Percentiles rank a stretch among this genome's conserved stretches.
phyloP scores from a whole-genome alignment of 2,329 filamentous ascomycete genomes.

The Beauveria medogensis region DNA sequence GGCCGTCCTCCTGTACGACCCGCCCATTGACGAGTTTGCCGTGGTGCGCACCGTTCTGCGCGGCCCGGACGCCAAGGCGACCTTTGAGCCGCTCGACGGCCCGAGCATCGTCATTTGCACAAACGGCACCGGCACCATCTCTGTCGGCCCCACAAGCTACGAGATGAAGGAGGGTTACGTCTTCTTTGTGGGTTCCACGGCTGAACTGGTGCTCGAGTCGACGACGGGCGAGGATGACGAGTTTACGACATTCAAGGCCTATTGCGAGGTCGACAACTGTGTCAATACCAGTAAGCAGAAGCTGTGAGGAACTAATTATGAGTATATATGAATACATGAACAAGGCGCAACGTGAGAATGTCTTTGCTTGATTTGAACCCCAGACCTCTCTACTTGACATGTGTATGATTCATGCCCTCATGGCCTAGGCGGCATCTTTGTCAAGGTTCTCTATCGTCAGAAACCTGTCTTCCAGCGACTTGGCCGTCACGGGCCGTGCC shows the following conservation, averaged over 20 bases:
- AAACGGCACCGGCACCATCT: constrained; percentile 70
- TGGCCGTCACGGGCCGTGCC: background rate
- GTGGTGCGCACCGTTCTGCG: constrained; percentile 76
- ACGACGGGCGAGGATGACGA: constrained; percentile 47
- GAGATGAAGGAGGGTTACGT: constrained; percentile 66
- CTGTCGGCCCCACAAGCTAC: constrained; percentile 73
- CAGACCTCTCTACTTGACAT: no score
- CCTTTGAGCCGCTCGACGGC: constrained; percentile 78
- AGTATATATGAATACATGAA: background rate
- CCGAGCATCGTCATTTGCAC: constrained; percentile 94
- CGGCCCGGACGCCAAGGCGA: constrained; percentile 66
- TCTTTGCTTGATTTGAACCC: no score
- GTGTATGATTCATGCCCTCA: background rate
- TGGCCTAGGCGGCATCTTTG: background rate
- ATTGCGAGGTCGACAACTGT: constrained; percentile 66
- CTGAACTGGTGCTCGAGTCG: constrained; percentile 72
- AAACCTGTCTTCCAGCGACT: constrained; percentile 1
- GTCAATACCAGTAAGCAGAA: constrained; percentile 18
- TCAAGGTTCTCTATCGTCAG: background rate
- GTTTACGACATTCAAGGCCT: constrained; percentile 86
- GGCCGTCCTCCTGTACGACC: constrained; percentile 72
- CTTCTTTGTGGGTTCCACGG: constrained; percentile 81
- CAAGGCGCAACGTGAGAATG: background rate
- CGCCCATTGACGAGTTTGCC: constrained; percentile 92
- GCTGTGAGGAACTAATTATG: constrained; percentile 15